These are phyloP conservation scores for Tylopilus subfusipes DNA, from an alignment of 768 basidiomycete species.

Conservation along the genomic window DNA sequence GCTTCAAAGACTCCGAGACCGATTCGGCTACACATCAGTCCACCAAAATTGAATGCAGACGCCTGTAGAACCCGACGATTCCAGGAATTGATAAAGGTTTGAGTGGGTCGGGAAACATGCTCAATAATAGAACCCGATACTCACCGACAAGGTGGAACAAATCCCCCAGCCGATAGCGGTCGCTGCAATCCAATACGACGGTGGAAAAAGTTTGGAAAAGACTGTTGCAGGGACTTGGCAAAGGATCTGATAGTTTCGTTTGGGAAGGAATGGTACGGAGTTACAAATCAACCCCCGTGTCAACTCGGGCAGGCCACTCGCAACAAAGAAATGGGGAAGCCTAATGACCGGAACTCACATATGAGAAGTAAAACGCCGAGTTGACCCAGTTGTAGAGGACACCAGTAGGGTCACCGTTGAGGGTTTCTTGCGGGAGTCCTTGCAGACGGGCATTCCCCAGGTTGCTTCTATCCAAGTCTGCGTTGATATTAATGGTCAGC, in stretches of 20 bases:
- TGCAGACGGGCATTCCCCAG: conserved; percentile 77
- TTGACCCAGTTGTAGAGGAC: conserved; percentile 69
- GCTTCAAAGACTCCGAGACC: conserved; percentile 76
- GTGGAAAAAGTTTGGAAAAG: conserved; percentile 63
- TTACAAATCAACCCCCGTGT: not conserved
- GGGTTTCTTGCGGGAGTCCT: conserved; percentile 62
- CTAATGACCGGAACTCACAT: conserved; percentile 40
- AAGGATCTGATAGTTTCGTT: conserved; percentile 46
- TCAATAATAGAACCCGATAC: not conserved
- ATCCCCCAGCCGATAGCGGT: conserved; percentile 72
- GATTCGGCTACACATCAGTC: conserved; percentile 55
- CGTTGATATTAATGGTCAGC: not conserved
- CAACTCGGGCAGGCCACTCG: not conserved
- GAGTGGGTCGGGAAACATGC: not conserved
- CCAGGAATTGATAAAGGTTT: not conserved
- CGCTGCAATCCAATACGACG: conserved; percentile 62
- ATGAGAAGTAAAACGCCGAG: conserved; percentile 76
- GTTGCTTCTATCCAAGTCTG: conserved; percentile 68
- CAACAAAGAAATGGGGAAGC: not conserved
- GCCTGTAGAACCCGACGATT: conserved; percentile 39
- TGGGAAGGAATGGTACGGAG: not conserved
- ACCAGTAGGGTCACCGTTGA: conserved; percentile 66
- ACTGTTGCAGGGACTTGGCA: conserved; percentile 66
- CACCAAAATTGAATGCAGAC: conserved; percentile 55
- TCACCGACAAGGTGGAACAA: conserved; percentile 69